A percentile compares a stretch with the other conserved stretches of the same genome.
Conservation (phyloP, 441 rosid genomes). For the Mallotus repandus region DNA sequence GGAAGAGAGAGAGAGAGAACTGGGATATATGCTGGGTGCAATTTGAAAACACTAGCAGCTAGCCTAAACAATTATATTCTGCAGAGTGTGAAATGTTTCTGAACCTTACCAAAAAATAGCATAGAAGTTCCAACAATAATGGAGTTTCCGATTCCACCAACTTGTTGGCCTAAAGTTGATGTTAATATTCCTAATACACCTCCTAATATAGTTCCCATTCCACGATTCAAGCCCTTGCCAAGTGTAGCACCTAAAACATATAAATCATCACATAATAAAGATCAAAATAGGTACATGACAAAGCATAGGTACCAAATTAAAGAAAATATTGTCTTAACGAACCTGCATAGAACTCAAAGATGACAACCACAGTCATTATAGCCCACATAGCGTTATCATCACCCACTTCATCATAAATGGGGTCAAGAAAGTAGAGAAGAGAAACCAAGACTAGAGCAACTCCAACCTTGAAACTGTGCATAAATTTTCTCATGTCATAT, state of each 20-base stretch:
- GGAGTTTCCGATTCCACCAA: constrained; percentile 49
- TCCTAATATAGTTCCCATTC: constrained; percentile 71
- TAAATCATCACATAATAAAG: neutral
- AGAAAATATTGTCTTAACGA: neutral
- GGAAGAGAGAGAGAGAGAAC: too few species aligned
- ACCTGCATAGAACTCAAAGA: constrained; percentile 71
- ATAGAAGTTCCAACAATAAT: constrained; percentile 50
- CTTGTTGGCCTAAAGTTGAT: constrained; percentile 45
- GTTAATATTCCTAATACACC: constrained; percentile 67
- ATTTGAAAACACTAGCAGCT: too few species aligned
- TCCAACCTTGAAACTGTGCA: constrained; percentile 62
- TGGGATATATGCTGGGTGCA: too few species aligned
- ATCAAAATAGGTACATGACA: too few species aligned
- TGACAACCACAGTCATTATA: constrained; percentile 67
- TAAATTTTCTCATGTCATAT: constrained; percentile 33
- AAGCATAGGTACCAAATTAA: too few species aligned
- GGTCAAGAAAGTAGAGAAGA: constrained; percentile 53
- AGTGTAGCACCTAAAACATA: constrained; percentile 63
- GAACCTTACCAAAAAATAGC: constrained; percentile 54
- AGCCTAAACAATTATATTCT: too few species aligned
- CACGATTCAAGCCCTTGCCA: constrained; percentile 76
- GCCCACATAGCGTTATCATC: constrained; percentile 78
- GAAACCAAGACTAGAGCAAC: constrained; percentile 59
- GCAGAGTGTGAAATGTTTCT: neutral
- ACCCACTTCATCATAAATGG: constrained; percentile 50